Evolutionary conservation across 441 rosid species (phyloP), one percentile per base, ranked within the genome.

Genomic region (Gossypium gossypioides): DNA sequence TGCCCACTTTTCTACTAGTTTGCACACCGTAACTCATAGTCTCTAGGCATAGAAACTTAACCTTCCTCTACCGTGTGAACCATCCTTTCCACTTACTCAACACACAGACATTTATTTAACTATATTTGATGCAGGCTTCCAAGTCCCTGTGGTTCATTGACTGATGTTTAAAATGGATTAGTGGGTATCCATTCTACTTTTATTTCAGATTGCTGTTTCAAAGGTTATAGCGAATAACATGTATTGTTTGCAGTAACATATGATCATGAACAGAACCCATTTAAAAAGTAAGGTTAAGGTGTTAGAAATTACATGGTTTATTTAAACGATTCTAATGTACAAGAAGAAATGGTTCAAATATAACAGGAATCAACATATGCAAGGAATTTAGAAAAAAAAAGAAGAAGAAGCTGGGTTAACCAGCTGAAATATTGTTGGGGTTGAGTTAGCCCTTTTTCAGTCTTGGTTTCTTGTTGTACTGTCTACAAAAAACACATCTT

Each of bases 401-500:
- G n/a, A 67, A 6, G 37, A 37, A 44, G 10, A 52, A 73, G 73
- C 72, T 60, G 18, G 29, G 27, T 21, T 71, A 44, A 10, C 50
- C 48, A 50, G 37, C 58, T 58, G 21, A 15, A 58, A 58, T 22
- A 40, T 8, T 40, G 46, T 40, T 64, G 69, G 59, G 75, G 50
- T 71, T 44, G 61, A 76, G 77, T 72, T 57, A 59, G 72, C 54
- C 50, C 61, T 13, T 77, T 75, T 69, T 57, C 13, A 77, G 21
- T 82, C 83, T 80, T 84, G 86, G 77, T 71, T 85, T 79, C 88
- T 84, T 71, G 81, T 82, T n/a, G 91, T 81, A 78, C 76, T 87
- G 76, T 90, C 99, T 34, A 87, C 97, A 74, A 81, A 83, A 67
- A 92, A 84, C 71, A 94, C 97, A 82, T 94, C 97, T 44, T 92